Evolutionary conservation across 2,329 filamentous ascomycete species (phyloP).

Genomic region (Ophiocordyceps camponoti-floridani): DNA sequence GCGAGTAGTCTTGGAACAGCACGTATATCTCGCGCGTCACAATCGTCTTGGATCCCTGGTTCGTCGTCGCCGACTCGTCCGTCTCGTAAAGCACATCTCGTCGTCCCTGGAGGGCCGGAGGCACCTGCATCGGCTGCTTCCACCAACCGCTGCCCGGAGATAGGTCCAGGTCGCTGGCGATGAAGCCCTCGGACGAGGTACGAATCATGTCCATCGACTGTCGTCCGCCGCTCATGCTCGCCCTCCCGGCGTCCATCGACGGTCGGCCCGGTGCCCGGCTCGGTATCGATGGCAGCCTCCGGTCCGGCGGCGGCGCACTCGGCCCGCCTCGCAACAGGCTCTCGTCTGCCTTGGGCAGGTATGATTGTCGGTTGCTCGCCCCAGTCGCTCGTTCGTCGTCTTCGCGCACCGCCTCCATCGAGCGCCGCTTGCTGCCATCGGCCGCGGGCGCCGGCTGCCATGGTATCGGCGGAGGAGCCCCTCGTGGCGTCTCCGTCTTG

Average conservation of each 20-base stretch:
- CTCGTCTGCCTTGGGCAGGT: slow-evolving; percentile 21
- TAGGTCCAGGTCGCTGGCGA: slow-evolving; percentile 77
- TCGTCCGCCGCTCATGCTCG: slow-evolving; percentile 19
- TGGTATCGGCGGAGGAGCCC: slow-evolving; percentile 47
- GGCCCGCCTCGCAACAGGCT: slow-evolving; percentile 7
- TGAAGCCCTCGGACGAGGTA: slow-evolving; percentile 63
- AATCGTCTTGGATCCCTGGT: slow-evolving; percentile 50
- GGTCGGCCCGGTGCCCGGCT: slow-evolving; percentile 12
- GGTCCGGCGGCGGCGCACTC: slow-evolving; percentile 23
- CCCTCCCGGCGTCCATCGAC: slow-evolving; percentile 19
- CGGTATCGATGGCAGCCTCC: slow-evolving; percentile 17
- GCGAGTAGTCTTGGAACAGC: slow-evolving; percentile 92
- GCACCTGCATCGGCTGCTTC: slow-evolving; percentile 61
- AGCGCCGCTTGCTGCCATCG: slow-evolving; percentile 37
- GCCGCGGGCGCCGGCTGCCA: slow-evolving; percentile 29
- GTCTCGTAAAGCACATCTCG: slow-evolving; percentile 70
- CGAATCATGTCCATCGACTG: slow-evolving; percentile 60
- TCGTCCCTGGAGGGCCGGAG: slow-evolving; percentile 65
- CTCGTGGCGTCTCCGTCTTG: slow-evolving; percentile 31
- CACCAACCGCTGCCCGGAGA: slow-evolving; percentile 66
- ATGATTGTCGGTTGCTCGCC: neutral
- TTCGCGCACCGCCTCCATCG: slow-evolving; percentile 44
- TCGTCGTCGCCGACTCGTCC: slow-evolving; percentile 56
- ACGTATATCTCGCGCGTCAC: slow-evolving; percentile 70
- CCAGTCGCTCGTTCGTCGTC: neutral